Base-by-base conservation (phyloP, 495 filamentous ascomycete genomes). In the Glarea lozoyensis region DNA sequence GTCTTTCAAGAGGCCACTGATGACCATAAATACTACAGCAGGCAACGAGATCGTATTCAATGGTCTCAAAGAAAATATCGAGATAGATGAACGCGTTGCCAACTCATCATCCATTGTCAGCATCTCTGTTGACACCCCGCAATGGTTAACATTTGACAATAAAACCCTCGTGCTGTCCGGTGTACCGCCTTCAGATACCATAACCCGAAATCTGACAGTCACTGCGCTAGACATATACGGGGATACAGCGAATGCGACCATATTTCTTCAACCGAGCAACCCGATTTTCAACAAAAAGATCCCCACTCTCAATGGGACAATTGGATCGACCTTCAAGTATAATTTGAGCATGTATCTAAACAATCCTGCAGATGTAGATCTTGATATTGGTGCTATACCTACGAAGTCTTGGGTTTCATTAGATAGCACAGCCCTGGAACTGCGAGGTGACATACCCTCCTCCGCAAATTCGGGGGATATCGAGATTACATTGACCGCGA, bases 71-170 rank as follows among this genome's bases (percentile, higher is more conserved):
- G 57, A 62, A 7, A 60, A 63, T 11, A 61, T 94, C 17, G 71
- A 70, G 24, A 59, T 92, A 13, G 84, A 94, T 59, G 78, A 73
- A 17, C 58, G 66, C 23, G 62, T 66, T 2, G 59, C 77, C 18
- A 57, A 52, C 2, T 44, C 54, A 13, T 63, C 66, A 0, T 64
- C 76, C 34, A 38, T 86, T 20, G 55, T 50, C 4, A 59, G 69
- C 2, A 64, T 77, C 10, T 57, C 67, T 4, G 70, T 73, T 1
- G 59, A 75, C 22, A 53, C 74, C 0, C 85, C 88, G 0, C 37
- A 65, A 6, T 94, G 88, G 88, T 55, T 93, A 27, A 67, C 69
- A 6, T 69, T 92, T 31, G 72, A 93, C 48, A 62, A 72, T 10
- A 44, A 64, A n/a, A 76, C 75, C 0, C 66, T 87, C 45, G 61